Evolutionary conservation across 352 stramenopile species (phyloP).

Genomic region (Blastocystis sp.): DNA sequence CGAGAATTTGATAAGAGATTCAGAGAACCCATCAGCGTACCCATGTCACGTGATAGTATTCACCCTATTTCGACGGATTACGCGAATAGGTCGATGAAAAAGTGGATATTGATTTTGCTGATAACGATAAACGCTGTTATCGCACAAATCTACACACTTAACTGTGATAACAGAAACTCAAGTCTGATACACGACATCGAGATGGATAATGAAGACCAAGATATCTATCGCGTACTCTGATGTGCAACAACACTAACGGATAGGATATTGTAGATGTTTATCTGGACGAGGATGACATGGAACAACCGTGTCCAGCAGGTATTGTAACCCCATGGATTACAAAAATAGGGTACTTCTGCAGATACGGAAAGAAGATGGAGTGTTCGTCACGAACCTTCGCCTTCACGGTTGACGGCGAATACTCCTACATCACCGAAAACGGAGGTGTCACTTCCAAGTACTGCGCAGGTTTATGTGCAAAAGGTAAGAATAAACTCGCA

Average conservation of each 20-base stretch:
- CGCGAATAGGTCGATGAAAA: neutral
- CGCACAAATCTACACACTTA: neutral
- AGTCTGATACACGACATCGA: neutral
- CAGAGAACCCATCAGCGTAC: neutral
- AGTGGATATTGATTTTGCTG: neutral
- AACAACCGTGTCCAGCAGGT: neutral
- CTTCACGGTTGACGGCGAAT: neutral
- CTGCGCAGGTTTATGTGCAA: neutral
- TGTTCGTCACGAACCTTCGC: neutral
- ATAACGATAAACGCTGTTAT: neutral
- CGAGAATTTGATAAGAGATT: too few relatives aligned
- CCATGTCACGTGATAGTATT: neutral
- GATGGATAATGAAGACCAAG: neutral
- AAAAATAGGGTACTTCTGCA: neutral
- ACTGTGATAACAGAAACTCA: neutral
- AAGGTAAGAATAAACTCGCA: neutral
- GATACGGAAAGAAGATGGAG: neutral
- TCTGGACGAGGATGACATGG: neutral
- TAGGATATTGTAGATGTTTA: neutral
- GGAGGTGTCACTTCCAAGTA: neutral
- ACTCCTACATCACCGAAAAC: neutral
- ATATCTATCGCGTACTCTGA: neutral
- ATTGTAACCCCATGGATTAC: neutral
- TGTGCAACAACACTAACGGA: neutral
- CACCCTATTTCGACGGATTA: neutral